Percentiles rank a stretch among this genome's conserved stretches.
Conservation (phyloP, 2,329 filamentous ascomycete genomes). For the Chrysoporthe austroafricana region DNA sequence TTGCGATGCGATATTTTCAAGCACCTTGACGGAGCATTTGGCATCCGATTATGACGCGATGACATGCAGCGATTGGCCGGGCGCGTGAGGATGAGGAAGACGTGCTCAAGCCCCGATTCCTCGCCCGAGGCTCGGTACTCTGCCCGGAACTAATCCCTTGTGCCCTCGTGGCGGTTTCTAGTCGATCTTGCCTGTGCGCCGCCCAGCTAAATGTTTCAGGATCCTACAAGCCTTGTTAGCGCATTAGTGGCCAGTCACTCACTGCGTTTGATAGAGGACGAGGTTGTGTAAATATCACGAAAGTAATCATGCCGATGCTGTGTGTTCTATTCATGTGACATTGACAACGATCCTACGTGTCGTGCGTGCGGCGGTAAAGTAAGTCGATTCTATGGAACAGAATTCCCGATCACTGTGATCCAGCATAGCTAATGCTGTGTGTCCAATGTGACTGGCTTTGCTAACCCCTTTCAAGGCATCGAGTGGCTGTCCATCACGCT, state of each 20-base stretch:
- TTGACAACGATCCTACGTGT: background rate
- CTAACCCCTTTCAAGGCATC: background rate
- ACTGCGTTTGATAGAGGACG: background rate
- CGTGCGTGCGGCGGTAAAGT: background rate
- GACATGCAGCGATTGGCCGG: background rate
- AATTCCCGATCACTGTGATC: background rate
- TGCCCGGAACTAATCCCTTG: background rate
- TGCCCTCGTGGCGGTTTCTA: constrained; percentile 2
- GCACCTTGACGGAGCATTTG: background rate
- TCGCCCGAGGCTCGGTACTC: background rate
- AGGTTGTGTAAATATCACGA: background rate
- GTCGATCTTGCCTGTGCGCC: background rate
- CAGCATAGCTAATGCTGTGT: constrained; percentile 10
- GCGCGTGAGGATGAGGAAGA: too few relatives aligned
- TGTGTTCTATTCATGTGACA: background rate
- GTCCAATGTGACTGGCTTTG: constrained; percentile 1
- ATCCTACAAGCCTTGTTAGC: background rate
- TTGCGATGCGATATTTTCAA: constrained; percentile 6
- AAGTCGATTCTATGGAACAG: background rate
- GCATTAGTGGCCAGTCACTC: background rate
- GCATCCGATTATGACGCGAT: background rate
- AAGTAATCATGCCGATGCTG: background rate
- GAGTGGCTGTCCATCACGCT: background rate
- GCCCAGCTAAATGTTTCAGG: background rate
- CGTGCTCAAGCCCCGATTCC: background rate